Evolutionary conservation across 1,139 yeast species (phyloP).

Genomic region (Yamadazyma triangularis): DNA sequence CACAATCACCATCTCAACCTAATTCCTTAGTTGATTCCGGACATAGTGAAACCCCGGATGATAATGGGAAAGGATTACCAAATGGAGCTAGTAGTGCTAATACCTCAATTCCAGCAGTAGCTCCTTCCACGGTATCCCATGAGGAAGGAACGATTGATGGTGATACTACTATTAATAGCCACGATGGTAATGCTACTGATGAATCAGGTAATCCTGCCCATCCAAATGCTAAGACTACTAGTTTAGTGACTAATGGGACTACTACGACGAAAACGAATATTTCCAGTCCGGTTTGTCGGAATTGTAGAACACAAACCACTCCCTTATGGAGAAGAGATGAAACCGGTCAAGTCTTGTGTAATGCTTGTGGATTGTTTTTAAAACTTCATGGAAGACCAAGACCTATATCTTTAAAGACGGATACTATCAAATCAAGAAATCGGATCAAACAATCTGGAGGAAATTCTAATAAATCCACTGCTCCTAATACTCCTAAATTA

Average conservation of each 20-base stretch:
- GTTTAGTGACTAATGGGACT: slow-evolving; percentile 40
- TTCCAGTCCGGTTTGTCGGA: slow-evolving; percentile 73
- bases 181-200: slow-evolving; percentile 1
- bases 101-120: no score
- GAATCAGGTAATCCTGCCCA: slow-evolving; percentile 25
- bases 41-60: background rate
- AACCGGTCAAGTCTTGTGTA: slow-evolving; percentile 87
- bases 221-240: slow-evolving; percentile 48
- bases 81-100: background rate
- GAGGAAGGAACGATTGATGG: no score
- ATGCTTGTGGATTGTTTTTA: slow-evolving; percentile 90
- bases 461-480: slow-evolving; percentile 24
- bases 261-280: slow-evolving; percentile 47
- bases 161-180: no score
- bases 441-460: slow-evolving; percentile 49
- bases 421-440: slow-evolving; percentile 85
- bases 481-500: slow-evolving; percentile 45
- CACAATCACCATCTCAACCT: no score
- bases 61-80: no score
- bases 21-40: background rate
- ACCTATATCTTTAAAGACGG: slow-evolving; percentile 87
- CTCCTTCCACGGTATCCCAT: no score
- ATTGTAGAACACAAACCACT: slow-evolving; percentile 88
- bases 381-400: slow-evolving; percentile 91
- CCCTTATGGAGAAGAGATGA: slow-evolving; percentile 96